Base-by-base conservation (phyloP, 2,329 filamentous ascomycete genomes). In the Fusarium aywerte region DNA sequence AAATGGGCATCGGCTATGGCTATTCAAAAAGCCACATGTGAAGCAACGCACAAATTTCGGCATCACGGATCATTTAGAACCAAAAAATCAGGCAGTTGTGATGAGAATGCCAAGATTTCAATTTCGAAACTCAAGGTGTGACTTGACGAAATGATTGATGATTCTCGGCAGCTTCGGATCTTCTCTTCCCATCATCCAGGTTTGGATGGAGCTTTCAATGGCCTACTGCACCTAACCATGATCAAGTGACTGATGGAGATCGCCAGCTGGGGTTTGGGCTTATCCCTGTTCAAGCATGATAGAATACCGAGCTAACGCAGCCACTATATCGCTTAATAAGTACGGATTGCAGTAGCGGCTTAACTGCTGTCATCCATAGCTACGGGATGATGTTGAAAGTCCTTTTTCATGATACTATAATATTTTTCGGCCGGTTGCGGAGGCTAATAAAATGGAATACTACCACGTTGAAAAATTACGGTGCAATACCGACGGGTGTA, bases 111-210 rank as follows among this genome's bases (percentile, higher is more conserved):
- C 58, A 67, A 60, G 64, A 61, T n/a, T 33, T 33, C 7, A 13
- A 3, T 5, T 1, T 10, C n/a, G 29, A 47, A 10, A 35, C 23
- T 27, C 7, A 25, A 55, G 53, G 23, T 23, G 44, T 36, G 31
- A 29, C 27, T 42, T 38, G 50, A 35, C 15, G 29, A 48, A 43
- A 49, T 42, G 48, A 35, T 18, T 25, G 8, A 38, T 32, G 39
- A 27, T 29, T 29, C 20, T 56, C 49, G 64, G 65, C 55, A 65
- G 25, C 45, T 44, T 61, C 64, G 54, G 64, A 50, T 39, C 36
- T 36, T 55, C 20, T 47, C 36, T 47, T 40, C 11, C 9, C 27
- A 45, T 57, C 16, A n/a, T 44, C 20, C 20, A 38, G 36, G 13
- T 18, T 43, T 25, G 36, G 38, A 27, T 58, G 20, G 16, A 12